Conservation (phyloP, 208 protist genomes). For the Eutreptiella sp. region DNA sequence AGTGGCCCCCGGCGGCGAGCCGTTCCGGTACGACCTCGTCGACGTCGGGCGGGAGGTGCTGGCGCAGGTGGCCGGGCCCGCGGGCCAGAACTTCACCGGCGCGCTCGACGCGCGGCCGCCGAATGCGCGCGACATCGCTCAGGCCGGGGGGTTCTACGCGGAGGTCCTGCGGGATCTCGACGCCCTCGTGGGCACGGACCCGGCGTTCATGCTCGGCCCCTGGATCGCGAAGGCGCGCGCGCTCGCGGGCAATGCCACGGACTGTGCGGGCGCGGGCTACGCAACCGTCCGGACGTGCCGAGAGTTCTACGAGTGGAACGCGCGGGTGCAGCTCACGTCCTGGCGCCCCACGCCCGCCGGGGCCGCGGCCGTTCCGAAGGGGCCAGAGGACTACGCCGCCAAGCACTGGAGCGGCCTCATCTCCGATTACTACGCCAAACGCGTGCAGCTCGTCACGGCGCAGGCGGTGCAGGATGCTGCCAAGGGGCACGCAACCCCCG, state of each 20-base stretch:
- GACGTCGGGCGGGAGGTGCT: conserved; percentile 20
- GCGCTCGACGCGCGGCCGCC: too few species aligned
- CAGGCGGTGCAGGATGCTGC: too few species aligned
- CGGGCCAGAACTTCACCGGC: background rate
- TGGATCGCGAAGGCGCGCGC: background rate
- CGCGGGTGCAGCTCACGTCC: conserved; percentile 50
- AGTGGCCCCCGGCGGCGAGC: too few species aligned
- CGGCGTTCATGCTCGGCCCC: background rate
- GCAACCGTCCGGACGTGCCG: background rate
- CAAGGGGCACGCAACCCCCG: too few species aligned
- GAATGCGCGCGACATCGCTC: too few species aligned
- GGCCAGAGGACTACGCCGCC: conserved; percentile 27
- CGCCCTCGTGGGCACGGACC: background rate
- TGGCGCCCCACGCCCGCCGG: conserved; percentile 36
- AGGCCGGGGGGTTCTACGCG: background rate
- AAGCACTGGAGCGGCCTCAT: conserved; percentile 28
- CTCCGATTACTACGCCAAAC: conserved; percentile 1
- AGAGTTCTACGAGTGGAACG: conserved; percentile 42
- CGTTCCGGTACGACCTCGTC: conserved; percentile 27
- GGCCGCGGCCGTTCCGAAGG: too few species aligned
- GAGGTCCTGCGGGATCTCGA: background rate
- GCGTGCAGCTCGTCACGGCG: conserved; percentile 22
- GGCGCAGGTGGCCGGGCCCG: background rate
- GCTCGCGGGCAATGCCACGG: too few species aligned
- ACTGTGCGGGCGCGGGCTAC: too few species aligned